Base-by-base conservation (phyloP, 1,284 basidiomycete genomes). In the Malassezia sp. region DNA sequence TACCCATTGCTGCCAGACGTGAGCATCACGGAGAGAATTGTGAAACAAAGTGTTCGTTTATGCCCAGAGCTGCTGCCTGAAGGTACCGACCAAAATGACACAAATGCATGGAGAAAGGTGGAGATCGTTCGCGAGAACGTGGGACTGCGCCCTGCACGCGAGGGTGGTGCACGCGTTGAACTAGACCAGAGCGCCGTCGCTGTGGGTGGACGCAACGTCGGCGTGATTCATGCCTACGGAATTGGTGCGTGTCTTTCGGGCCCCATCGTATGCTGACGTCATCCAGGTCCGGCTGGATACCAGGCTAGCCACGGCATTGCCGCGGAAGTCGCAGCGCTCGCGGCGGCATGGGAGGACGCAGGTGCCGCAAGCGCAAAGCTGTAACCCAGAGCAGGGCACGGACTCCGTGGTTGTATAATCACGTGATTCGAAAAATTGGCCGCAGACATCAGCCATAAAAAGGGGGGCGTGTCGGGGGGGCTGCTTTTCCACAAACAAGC, bases 21-120 rank as follows among this genome's bases (percentile, higher is more conserved):
- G 44, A 60, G 63, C 8, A 69, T 66, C 10, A 77, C 77, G 4
- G 59, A 62, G 15, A 65, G 63, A 21, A 79, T 80, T 54, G 70
- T 77, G 53, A 66, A 71, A 37, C 73, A 75, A n/a, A 59, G 58
- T 22, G 38, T 52, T 2, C 40, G 50, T 8, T 33, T 61, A 2
- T 52, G 50, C 8, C 61, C 61, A 1, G 57, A 60, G 18, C 47
- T 67, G 12, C 44, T 49, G 18, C 53, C 59, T 17, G 43, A 57
- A 12, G 40, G 49, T 0, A 49, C 38, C 3, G 38, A 49, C n/a
- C 34, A 41, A 2, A 20, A 49, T 11, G 26, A 29, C 17, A 20
- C 47, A 1, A 37, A 49, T 28, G 57, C 56, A n/a, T 63, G 59
- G 58, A 41, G 33, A 4, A 51, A 52, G 8, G 41, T 62, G 10